Base-by-base conservation (phyloP, 2,329 filamentous ascomycete species). In the Diaporthe sp. region DNA sequence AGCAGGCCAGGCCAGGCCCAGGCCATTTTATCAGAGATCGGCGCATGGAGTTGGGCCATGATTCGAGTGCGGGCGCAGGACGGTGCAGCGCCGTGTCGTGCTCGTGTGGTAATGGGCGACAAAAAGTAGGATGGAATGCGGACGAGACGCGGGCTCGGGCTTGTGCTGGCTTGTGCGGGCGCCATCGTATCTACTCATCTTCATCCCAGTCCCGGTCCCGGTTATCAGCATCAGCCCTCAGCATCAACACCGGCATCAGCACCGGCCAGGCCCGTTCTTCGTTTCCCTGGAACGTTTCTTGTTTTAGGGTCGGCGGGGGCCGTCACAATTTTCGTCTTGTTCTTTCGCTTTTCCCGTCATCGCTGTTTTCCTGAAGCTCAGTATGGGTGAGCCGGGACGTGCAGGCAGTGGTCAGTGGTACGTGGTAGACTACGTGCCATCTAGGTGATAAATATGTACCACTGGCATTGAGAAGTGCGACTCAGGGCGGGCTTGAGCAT, bases 111-210 rank as follows among this genome's bases (percentile, higher is more conserved):
- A 53, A 25, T 51, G 65, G 46, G 31, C 8, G 46, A 68, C 44
- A 68, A 51, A 51, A 49, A 68, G 46, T 19, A 68, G 65, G 65
- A 68, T 68, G 65, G 65, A 37, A 68, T 68, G 65, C 65, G 13
- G 65, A 53, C 65, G 31, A 68, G 65, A 53, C 65, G 46, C 22
- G 65, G 49, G 34, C 49, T 69, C 51, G 34, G 65, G 65, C 65
- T 69, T 42, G 46, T 69, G 65, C 65, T 68, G 46, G 65, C 65
- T 68, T 68, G 65, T 68, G 65, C 65, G 46, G 65, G 65, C 65
- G 46, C 46, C 46, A 39, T 68, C 46, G 65, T 53, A 65, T 65
- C 59, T 46, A 37, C 65, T 53, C 65, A 68, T 68, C 65, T 68
- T 68, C 46, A 68, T 53, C 46, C 46, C 65, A 68, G 34, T 39